A percentile compares a stretch with the other conserved stretches of the same genome.
phyloP scores from a whole-genome alignment of 805 yeast genomes.

The Wickerhamiella occidentalis region DNA sequence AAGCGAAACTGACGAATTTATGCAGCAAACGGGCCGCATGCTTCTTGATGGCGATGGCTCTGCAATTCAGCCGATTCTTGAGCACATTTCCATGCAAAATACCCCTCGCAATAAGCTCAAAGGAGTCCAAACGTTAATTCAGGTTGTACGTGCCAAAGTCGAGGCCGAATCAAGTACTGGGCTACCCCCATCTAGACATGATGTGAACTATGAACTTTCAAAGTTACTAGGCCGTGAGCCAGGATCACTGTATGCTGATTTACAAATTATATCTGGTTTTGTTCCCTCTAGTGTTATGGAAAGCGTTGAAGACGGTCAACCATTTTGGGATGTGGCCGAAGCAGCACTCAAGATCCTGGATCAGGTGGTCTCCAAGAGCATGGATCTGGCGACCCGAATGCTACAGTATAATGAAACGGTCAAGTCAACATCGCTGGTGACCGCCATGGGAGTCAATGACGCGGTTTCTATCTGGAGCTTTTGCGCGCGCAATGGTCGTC shows the following conservation, averaged over 20 bases:
- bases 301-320: conserved; percentile 24
- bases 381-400: conserved; percentile 23
- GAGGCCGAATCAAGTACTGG: conserved; percentile 1
- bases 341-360: conserved; percentile 24
- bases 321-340: conserved; percentile 30
- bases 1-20: conserved; percentile 27
- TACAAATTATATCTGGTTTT: conserved; percentile 27
- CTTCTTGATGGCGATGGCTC: conserved; percentile 22
- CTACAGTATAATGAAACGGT: conserved; percentile 21
- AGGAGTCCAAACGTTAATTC: conserved; percentile 15
- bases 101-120: conserved; percentile 18
- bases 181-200: conserved; percentile 24
- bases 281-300: conserved; percentile 25
- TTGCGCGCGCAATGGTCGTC: conserved; percentile 22
- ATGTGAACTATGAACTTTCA: conserved; percentile 27
- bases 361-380: conserved; percentile 18
- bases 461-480: conserved; percentile 23
- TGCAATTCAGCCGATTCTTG: conserved; percentile 17
- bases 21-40: conserved; percentile 24
- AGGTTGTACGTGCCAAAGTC: conserved; percentile 12
- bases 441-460: conserved; percentile 22
- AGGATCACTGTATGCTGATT: conserved; percentile 26
- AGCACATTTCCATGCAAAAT: conserved; percentile 16
- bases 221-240: conserved; percentile 24
- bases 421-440: conserved; percentile 17